Base-by-base conservation (phyloP, 345 rosid genomes). In the Punica granatum region DNA sequence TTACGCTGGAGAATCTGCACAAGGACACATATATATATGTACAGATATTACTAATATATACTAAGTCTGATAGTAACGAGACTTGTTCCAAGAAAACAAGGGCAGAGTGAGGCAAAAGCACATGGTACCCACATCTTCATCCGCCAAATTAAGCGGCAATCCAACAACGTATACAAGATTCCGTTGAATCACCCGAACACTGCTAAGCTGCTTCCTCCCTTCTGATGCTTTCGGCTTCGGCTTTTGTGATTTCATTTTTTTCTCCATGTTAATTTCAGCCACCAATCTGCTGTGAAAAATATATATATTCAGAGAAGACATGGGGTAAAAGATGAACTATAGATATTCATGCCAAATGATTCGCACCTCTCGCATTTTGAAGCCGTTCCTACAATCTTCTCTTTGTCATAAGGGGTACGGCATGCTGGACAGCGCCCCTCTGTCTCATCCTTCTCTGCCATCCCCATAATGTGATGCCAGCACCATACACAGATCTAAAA, bases 381-480 rank as follows among this genome's bases (percentile, higher is more conserved):
- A 68, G 88, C 88, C 86, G 74, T 90, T 70, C 95, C 98, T 30
- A 88, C 97, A 70, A 92, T 85, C 81, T 85, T 92, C 75, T 90
- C 93, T 78, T 90, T 92, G 84, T 92, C 98, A 77, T 92, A 92
- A 31, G 93, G 82, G 35, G 77, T 35, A 63, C 96, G 97, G 59
- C 98, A 92, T 56, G 98, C 98, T 9, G 98, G 98, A 78, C 98
- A 92, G 39, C 89, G 87, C 46, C 98, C 98, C 71, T 87, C 97
- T 10, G 85, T 64, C 5, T 82, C 85, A 81, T 87, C 92, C 84
- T 90, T 92, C 79, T 90, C 98, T 48, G 98, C 97, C 97, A 92
- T 90, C 63, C 90, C 92, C 90, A 87, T 85, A 39, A 92, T 79
- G 63, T 90, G 97, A 78, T 90, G 89, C 98, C 98, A 92, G 69